Base-by-base conservation (phyloP, 768 basidiomycete genomes). In the Pleurotus djamor region DNA sequence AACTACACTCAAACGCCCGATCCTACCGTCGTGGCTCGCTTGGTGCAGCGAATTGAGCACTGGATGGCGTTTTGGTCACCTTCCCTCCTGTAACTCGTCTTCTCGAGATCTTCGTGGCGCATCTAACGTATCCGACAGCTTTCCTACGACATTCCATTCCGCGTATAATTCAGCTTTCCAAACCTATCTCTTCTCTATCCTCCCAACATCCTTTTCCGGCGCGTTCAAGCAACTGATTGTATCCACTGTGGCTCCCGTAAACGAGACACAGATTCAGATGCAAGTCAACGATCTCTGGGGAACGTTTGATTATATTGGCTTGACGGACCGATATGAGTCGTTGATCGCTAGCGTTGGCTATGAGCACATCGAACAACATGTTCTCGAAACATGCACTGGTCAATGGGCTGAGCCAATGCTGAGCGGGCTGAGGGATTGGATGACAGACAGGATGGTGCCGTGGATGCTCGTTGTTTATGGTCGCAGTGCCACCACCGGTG, bases 381-480 rank as follows among this genome's bases (percentile, higher is more conserved):
- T 97, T 0, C 57, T 81, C 59, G 78, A 79, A 60, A 84, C 82
- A 2, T 94, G 90, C 67, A 73, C 82, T 8, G 85, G 80, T 2
- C 81, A 83, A 64, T 96, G 92, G 91, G 81, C 80, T 36, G 81
- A 77, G 52, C 82, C 84, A 5, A 79, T 89, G 77, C 67, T 96
- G 59, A 76, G 78, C 3, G 76, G 70, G 2, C 72, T 94, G 61
- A 76, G 88, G 51, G 70, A 77, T 14, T 96, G 94, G 92, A 93
- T 96, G 84, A 76, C 85, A 7, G 79, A 83, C 60, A 87, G 83
- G 59, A 85, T 96, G 47, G 88, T 91, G 2, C 85, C 89, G 5
- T 96, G 94, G 95, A 85, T 97, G 84, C 61, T 91, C 21, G 76
- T 84, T 67, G 88, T 92, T 45, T 94, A 92, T 65, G 92, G 89